phyloP scores from a whole-genome alignment of 2,329 filamentous ascomycete species.

The Cadophora sp. region DNA sequence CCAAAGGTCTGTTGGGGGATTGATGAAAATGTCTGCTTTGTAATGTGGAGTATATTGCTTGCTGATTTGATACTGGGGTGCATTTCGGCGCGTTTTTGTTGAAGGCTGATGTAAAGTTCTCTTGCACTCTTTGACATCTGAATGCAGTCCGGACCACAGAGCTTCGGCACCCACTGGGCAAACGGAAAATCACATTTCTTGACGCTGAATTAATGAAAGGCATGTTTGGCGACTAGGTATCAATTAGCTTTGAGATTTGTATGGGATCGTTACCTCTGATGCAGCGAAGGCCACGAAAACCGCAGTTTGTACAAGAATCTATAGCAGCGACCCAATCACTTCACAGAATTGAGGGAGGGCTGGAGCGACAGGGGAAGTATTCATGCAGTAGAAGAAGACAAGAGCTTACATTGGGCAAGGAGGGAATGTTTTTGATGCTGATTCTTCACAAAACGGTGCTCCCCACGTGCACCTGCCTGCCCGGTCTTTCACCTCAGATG shows the following conservation, averaged over 20 bases:
- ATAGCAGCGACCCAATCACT: no score
- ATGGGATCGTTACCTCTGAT: no score
- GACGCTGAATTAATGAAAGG: background rate
- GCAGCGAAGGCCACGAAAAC: no score
- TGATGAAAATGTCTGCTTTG: slow-evolving; percentile 3
- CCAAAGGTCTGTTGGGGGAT: slow-evolving; percentile 5
- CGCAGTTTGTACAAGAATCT: no score
- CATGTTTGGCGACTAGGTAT: background rate
- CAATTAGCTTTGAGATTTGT: background rate
- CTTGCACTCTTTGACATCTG: background rate
- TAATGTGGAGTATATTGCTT: background rate
- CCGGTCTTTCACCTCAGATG: no score
- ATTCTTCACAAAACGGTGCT: no score
- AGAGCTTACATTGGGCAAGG: no score
- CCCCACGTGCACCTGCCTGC: no score
- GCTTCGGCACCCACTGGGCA: slow-evolving; percentile 23
- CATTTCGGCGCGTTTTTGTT: background rate
- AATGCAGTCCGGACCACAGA: slow-evolving; percentile 15
- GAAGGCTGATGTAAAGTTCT: background rate
- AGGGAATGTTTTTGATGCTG: background rate
- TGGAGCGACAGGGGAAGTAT: no score
- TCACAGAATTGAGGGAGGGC: no score
- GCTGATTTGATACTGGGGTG: background rate
- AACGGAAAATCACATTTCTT: slow-evolving; percentile 24
- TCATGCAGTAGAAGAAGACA: no score